These are phyloP conservation scores for Nakazawaea pomicola DNA, from an alignment of 805 yeast species.

Conservation along the genomic window DNA sequence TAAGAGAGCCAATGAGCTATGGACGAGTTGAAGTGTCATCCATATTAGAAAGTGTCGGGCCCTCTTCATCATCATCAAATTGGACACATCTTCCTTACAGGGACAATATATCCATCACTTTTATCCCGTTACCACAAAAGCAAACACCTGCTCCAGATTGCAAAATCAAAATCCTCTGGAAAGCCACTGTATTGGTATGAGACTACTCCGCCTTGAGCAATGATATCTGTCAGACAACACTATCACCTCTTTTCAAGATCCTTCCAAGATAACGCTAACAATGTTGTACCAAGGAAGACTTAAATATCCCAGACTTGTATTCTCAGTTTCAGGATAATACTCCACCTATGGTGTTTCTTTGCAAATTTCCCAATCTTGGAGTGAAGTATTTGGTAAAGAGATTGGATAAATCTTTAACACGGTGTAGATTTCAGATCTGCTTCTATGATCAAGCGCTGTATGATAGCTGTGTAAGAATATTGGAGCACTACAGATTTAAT, in stretches of 20 bases:
- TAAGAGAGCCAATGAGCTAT: background rate
- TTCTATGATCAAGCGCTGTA: slow-evolving; percentile 1
- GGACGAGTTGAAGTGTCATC: background rate
- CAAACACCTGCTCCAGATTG: background rate
- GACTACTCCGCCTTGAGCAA: too few species aligned
- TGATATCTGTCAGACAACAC: too few species aligned
- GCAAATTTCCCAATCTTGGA: slow-evolving; percentile 6
- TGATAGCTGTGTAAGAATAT: background rate
- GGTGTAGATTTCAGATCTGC: slow-evolving; percentile 4
- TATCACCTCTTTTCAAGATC: too few species aligned
- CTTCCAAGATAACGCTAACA: background rate
- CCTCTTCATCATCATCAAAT: background rate
- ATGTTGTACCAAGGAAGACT: slow-evolving; percentile 1
- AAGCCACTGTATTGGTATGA: slow-evolving; percentile 8
- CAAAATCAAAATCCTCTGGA: slow-evolving; percentile 10
- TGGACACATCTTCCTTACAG: slow-evolving; percentile 13
- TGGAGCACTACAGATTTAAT: background rate
- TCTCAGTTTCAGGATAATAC: background rate
- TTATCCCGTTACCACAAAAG: background rate
- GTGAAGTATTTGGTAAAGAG: slow-evolving; percentile 1
- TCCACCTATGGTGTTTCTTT: background rate
- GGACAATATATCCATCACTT: slow-evolving; percentile 4
- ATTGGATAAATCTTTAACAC: background rate
- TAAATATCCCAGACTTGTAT: slow-evolving; percentile 6
- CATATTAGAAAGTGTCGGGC: too few species aligned